Percentiles rank a stretch among this genome's conserved stretches.
These are phyloP conservation scores for Waltergamsia citrina DNA, from an alignment of 2,329 filamentous ascomycete genomes.

Conservation along the genomic window DNA sequence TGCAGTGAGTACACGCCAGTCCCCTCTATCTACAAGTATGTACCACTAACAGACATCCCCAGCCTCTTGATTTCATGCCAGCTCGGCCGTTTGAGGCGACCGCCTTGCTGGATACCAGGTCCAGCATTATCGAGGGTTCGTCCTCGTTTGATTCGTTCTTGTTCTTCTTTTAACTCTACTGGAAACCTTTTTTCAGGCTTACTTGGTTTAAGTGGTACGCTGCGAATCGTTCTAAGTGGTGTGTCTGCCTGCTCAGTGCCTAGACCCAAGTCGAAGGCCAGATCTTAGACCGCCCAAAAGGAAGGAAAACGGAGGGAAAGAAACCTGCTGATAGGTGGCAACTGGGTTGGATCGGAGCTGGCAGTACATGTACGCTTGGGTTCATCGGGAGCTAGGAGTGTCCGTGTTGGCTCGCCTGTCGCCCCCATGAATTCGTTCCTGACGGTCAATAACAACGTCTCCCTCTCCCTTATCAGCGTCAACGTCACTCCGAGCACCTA, in stretches of 20 bases:
- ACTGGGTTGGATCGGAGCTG: too few species aligned
- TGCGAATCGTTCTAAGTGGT: too few species aligned
- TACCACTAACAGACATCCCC: conserved; percentile 1
- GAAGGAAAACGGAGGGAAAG: neutral
- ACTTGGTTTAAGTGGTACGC: too few species aligned
- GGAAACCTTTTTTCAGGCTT: too few species aligned
- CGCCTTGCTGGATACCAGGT: too few species aligned
- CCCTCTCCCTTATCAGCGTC: conserved; percentile 49
- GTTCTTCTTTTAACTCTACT: too few species aligned
- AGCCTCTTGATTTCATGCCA: conserved; percentile 8
- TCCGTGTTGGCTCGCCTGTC: neutral
- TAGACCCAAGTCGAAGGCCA: too few species aligned
- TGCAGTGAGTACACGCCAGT: neutral
- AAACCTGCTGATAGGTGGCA: neutral
- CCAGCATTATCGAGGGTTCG: too few species aligned
- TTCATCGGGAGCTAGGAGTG: too few species aligned
- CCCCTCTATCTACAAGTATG: neutral
- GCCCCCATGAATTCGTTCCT: conserved; percentile 45
- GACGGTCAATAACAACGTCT: conserved; percentile 52
- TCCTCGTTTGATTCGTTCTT: too few species aligned
- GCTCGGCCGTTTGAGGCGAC: neutral
- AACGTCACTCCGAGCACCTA: conserved; percentile 49
- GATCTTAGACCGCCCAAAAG: neutral
- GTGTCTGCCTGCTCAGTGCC: too few species aligned
- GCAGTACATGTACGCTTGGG: too few species aligned